phyloP scores from a whole-genome alignment of 192 early-diverging fungal genomes.

The Linnemannia hyalina region DNA sequence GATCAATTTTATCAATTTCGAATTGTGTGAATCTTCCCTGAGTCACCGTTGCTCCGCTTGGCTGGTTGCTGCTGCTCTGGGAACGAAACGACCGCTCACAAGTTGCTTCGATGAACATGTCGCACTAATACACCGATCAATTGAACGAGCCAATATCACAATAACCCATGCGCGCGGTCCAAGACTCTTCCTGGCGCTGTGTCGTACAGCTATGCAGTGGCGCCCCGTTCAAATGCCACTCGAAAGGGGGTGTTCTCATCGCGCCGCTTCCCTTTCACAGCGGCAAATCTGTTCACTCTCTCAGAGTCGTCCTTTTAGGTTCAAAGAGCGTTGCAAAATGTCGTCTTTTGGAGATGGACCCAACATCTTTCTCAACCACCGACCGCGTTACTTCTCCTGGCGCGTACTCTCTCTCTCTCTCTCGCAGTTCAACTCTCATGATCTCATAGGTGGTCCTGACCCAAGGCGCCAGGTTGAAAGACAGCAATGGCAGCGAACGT shows the following conservation, averaged over 20 bases:
- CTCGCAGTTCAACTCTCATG: background rate
- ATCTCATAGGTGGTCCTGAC: background rate
- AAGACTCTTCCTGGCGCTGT: no score
- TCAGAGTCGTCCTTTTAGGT: background rate
- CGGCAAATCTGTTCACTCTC: background rate
- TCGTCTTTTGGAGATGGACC: background rate
- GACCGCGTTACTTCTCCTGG: background rate
- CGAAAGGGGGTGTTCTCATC: background rate
- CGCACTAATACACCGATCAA: background rate
- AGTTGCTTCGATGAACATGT: background rate
- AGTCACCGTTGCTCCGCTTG: constrained; percentile 29
- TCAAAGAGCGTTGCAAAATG: constrained; percentile 2
- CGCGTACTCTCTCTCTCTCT: background rate
- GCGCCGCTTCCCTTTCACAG: background rate
- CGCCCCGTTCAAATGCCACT: no score
- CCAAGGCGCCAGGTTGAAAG: background rate
- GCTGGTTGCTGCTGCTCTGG: background rate
- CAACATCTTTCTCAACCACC: background rate
- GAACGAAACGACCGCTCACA: background rate
- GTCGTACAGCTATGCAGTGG: no score
- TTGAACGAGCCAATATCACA: no score
- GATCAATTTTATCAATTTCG: constrained; percentile 12
- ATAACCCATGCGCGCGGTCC: no score
- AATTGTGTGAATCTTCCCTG: constrained; percentile 24
- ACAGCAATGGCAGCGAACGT: background rate